Percentiles rank a stretch among this genome's conserved stretches.
Conservation (phyloP, 2,329 filamentous ascomycete species). For the Alternaria brassicicola region DNA sequence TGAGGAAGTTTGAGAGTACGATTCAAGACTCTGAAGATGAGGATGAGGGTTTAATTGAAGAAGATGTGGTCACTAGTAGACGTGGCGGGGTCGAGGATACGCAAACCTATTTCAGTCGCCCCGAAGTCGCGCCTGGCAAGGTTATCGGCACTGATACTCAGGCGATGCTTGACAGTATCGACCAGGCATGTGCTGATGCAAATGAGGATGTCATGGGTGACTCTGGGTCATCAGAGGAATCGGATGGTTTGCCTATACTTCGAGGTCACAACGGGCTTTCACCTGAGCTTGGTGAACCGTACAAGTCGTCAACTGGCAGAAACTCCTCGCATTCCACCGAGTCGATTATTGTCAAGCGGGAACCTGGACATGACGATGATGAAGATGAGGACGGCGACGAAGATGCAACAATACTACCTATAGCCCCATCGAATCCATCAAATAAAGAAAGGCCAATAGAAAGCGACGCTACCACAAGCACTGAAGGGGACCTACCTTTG, state of each 20-base stretch:
- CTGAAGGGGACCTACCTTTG: background rate
- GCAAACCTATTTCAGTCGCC: slow-evolving; percentile 1
- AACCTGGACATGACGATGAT: slow-evolving; percentile 2
- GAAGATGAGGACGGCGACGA: background rate
- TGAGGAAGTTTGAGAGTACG: slow-evolving; percentile 36
- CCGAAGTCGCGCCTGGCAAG: background rate
- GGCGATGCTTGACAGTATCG: slow-evolving; percentile 33
- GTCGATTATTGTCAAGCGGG: background rate
- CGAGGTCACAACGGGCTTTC: slow-evolving; percentile 12
- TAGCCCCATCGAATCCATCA: background rate
- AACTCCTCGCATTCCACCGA: background rate
- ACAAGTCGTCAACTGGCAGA: background rate
- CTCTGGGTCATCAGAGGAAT: slow-evolving; percentile 16
- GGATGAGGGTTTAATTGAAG: slow-evolving; percentile 30
- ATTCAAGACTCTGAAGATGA: slow-evolving; percentile 47
- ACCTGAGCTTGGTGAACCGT: slow-evolving; percentile 29
- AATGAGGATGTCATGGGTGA: background rate
- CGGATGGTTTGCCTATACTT: background rate
- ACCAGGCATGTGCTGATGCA: slow-evolving; percentile 30
- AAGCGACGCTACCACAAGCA: background rate
- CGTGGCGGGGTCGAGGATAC: slow-evolving; percentile 6
- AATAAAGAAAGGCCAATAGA: background rate
- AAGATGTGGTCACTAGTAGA: slow-evolving; percentile 10
- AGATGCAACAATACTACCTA: background rate
- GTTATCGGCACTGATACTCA: slow-evolving; percentile 35